Percentiles rank a stretch among this genome's conserved stretches.
phyloP scores from a whole-genome alignment of 352 stramenopile genomes.

The Globisporangium cylindrosporum region DNA sequence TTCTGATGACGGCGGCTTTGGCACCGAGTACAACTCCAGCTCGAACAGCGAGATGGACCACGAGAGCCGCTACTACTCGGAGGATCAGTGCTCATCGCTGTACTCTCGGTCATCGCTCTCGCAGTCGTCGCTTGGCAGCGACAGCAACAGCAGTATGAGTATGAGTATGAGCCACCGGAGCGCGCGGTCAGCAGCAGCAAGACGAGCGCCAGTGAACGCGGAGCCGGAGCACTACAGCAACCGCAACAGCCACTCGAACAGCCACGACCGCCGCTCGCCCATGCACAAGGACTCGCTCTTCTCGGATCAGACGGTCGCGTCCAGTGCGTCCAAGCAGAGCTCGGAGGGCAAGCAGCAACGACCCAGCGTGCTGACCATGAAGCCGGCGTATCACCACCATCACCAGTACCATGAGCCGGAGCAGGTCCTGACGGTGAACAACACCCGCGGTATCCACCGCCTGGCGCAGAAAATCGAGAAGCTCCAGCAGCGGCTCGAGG shows the following conservation, averaged over 20 bases:
- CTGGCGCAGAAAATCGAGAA: conserved; percentile 47
- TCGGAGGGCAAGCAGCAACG: conserved; percentile 12
- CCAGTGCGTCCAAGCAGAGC: conserved; percentile 19
- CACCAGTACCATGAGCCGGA: background rate
- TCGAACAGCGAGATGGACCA: conserved; percentile 5
- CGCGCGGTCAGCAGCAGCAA: conserved; percentile 3
- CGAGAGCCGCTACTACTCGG: conserved; percentile 8
- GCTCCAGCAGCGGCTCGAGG: conserved; percentile 43
- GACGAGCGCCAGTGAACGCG: background rate
- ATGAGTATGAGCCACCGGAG: conserved; percentile 1
- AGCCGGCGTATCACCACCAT: conserved; percentile 1
- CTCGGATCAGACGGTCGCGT: conserved; percentile 17
- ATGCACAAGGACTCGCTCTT: conserved; percentile 18
- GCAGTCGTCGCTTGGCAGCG: conserved; percentile 10
- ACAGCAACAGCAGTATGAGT: background rate
- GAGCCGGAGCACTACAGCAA: background rate
- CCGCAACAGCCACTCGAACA: background rate
- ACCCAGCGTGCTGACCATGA: background rate
- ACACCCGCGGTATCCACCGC: conserved; percentile 39
- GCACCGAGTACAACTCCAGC: conserved; percentile 12
- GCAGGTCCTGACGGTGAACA: conserved; percentile 31
- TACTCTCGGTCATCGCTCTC: conserved; percentile 14
- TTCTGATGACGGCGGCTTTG: conserved; percentile 1
- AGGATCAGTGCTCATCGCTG: conserved; percentile 9
- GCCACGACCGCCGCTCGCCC: conserved; percentile 1